Conservation (phyloP, 345 rosid genomes). For the Hibiscus trionum region DNA sequence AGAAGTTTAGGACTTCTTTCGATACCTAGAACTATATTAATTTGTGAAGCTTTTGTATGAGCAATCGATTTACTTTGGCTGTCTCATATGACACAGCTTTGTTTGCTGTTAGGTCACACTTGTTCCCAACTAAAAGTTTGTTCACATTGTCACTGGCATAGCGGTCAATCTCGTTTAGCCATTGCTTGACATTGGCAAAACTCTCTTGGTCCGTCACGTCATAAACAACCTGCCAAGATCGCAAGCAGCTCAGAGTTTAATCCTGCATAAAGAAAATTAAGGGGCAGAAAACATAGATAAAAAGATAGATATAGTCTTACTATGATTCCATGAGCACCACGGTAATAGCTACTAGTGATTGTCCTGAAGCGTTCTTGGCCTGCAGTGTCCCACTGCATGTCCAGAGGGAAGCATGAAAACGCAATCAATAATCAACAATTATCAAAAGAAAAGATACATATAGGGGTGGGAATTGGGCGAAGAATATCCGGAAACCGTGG, state of each 20-base stretch:
- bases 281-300: neutral
- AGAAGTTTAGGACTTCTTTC: neutral
- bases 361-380: slow-evolving; percentile 82
- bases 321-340: slow-evolving; percentile 76
- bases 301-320: slow-evolving; percentile 21
- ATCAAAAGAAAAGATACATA: neutral
- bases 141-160: slow-evolving; percentile 71
- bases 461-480: too few species aligned
- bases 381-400: slow-evolving; percentile 69
- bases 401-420: slow-evolving; percentile 2
- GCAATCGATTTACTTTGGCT: slow-evolving; percentile 37
- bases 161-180: slow-evolving; percentile 70
- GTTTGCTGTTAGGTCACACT: slow-evolving; percentile 62
- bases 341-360: slow-evolving; percentile 75
- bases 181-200: slow-evolving; percentile 70
- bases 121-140: slow-evolving; percentile 72
- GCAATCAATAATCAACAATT: neutral
- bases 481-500: too few species aligned
- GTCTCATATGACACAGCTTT: slow-evolving; percentile 62
- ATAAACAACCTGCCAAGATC: slow-evolving; percentile 47
- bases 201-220: slow-evolving; percentile 78
- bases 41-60: neutral
- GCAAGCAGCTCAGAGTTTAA: slow-evolving; percentile 7
- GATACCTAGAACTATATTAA: neutral
- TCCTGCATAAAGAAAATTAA: neutral